Evolutionary conservation across 495 filamentous ascomycete genomes (phyloP).

Genomic region (Echria macrotheca): DNA sequence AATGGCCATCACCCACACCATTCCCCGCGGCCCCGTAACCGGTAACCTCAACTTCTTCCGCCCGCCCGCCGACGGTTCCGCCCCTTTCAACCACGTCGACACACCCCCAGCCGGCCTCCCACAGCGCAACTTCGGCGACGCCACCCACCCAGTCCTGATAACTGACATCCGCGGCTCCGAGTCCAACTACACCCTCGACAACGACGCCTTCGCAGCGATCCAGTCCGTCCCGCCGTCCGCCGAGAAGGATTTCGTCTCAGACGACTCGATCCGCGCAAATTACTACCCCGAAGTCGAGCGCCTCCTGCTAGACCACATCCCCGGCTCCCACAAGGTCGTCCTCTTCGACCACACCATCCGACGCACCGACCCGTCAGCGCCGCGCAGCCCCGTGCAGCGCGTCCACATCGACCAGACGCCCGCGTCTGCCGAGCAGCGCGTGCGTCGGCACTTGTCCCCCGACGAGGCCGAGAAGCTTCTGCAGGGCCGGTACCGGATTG

Average conservation of each 20-base stretch:
- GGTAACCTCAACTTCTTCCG: conserved; percentile 64
- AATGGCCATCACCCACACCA: conserved; percentile 31
- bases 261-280: conserved; percentile 53
- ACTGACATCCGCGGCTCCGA: conserved; percentile 58
- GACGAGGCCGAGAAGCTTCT: conserved; percentile 54
- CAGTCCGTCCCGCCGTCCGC: conserved; percentile 45
- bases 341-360: conserved; percentile 91
- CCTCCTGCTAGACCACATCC: conserved; percentile 56
- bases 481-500: conserved; percentile 63
- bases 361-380: conserved; percentile 45
- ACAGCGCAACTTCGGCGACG: conserved; percentile 54
- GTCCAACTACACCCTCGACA: conserved; percentile 58
- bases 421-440: conserved; percentile 56
- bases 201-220: conserved; percentile 64
- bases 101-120: conserved; percentile 53
- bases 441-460: conserved; percentile 53
- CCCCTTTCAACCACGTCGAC: conserved; percentile 68
- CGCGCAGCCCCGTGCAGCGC: conserved; percentile 58
- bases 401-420: conserved; percentile 84
- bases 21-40: conserved; percentile 63
- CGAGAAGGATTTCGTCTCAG: conserved; percentile 57
- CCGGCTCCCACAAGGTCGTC: conserved; percentile 56
- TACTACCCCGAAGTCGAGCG: conserved; percentile 83
- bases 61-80: conserved; percentile 56
- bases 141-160: conserved; percentile 33